A percentile compares a stretch with the other conserved stretches of the same genome.
Evolutionary conservation across 208 protist species (phyloP).

Genomic region (Leishmania major): DNA sequence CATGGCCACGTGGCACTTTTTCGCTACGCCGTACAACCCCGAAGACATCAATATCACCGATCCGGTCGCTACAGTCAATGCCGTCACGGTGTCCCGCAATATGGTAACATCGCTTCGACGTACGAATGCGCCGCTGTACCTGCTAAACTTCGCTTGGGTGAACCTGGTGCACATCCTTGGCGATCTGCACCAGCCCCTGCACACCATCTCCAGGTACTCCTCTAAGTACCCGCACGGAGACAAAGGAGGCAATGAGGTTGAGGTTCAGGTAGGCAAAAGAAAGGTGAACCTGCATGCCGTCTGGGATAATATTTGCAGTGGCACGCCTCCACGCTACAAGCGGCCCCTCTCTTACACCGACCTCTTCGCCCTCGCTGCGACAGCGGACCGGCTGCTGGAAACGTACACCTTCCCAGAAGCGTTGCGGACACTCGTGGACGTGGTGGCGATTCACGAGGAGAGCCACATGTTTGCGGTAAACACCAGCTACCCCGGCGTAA

Average conservation of each 20-base stretch:
- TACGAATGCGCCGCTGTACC: conserved; percentile 41
- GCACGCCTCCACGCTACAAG: conserved; percentile 11
- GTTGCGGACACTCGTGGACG: too few relatives aligned
- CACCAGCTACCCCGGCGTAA: too few relatives aligned
- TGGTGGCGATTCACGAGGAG: too few relatives aligned
- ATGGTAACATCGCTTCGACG: conserved; percentile 26
- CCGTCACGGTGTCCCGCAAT: conserved; percentile 15
- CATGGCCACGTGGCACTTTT: conserved; percentile 83
- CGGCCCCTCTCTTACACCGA: conserved; percentile 54
- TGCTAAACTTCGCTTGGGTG: conserved; percentile 66
- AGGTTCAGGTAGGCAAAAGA: conserved; percentile 35
- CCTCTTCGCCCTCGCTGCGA: not conserved
- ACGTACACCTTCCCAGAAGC: too few relatives aligned
- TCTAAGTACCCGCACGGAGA: conserved; percentile 61
- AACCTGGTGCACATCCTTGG: conserved; percentile 85
- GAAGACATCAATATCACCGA: conserved; percentile 42
- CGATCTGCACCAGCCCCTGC: conserved; percentile 88
- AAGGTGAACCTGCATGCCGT: conserved; percentile 70
- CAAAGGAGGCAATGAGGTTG: conserved; percentile 67
- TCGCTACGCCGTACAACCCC: conserved; percentile 67
- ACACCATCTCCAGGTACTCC: conserved; percentile 54
- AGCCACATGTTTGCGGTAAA: too few relatives aligned
- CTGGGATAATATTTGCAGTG: conserved; percentile 74
- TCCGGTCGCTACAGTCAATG: conserved; percentile 19
- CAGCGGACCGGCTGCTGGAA: too few relatives aligned